These are phyloP conservation scores for Xylariales sp. DNA, from an alignment of 2,329 filamentous ascomycete genomes.

Conservation along the genomic window DNA sequence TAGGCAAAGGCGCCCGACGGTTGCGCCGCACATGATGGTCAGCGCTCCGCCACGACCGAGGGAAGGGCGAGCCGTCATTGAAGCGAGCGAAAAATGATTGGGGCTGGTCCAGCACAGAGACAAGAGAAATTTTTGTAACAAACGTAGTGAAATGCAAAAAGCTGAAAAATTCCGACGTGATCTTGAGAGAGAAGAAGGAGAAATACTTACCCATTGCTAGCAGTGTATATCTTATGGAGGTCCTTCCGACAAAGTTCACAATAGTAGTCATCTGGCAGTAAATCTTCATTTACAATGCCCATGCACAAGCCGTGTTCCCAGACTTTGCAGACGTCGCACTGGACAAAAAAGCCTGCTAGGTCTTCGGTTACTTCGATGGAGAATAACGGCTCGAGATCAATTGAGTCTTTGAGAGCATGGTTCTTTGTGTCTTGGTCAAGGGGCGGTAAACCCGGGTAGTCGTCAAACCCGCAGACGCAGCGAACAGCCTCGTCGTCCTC, in stretches of 20 bases:
- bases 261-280: slow-evolving; percentile 90
- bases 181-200: not conserved
- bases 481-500: slow-evolving; percentile 92
- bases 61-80: slow-evolving; percentile 6
- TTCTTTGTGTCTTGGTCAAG: slow-evolving; percentile 49
- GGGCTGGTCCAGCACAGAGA: not conserved
- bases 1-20: slow-evolving; percentile 8
- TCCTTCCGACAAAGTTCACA: slow-evolving; percentile 94
- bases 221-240: slow-evolving; percentile 77
- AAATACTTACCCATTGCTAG: slow-evolving; percentile 74
- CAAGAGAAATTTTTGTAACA: not conserved
- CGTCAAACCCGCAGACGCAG: slow-evolving; percentile 90
- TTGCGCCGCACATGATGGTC: slow-evolving; percentile 4
- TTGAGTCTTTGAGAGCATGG: slow-evolving; percentile 49
- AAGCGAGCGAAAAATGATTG: not conserved
- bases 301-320: slow-evolving; percentile 99
- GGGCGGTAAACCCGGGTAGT: slow-evolving; percentile 82
- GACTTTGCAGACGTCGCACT: slow-evolving; percentile 96
- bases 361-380: slow-evolving; percentile 71
- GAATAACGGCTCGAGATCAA: slow-evolving; percentile 53
- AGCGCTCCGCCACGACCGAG: slow-evolving; percentile 8
- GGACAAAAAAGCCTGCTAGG: slow-evolving; percentile 90
- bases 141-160: no score
- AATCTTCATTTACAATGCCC: slow-evolving; percentile 90
- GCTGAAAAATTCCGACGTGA: not conserved